Evolutionary conservation across 805 yeast species (phyloP), one percentile per base, ranked within the genome.

Genomic region (Clavispora asparagi): DNA sequence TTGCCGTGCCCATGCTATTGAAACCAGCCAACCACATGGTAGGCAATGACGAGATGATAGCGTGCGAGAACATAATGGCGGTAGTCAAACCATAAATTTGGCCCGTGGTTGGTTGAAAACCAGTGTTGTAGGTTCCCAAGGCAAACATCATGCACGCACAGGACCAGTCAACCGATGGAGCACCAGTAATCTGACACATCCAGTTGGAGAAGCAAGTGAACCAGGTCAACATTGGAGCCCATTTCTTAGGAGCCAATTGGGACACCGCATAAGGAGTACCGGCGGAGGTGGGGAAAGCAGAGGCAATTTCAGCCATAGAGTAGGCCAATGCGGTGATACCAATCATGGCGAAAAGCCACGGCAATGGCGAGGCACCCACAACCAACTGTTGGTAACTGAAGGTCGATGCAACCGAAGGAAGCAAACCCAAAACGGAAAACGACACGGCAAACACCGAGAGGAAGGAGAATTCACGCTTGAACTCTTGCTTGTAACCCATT

Each of bases 251-350:
- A 4, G 86, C 77, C 51, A 82, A 64, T 55, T 80, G 79, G 2
- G 80, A 73, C 1, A 82, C 82, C 48, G 88, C 86, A 54, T 83
- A 83, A 41, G 85, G 85, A 8, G 85, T 73, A 40, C 88, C 88
- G 26, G 85, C 79, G 10, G 83, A 71, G 7, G 85, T 82, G 35
- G 89, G 89, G 65, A 78, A 79, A 6, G 85, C 81, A 25, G 80
- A 72, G 11, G 85, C 76, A 29, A 83, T 69, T 58, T 83, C 88
- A 0, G 86, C 85, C 77, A 83, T 70, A 16, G 82, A 74, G 39
- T 74, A 66, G 11, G 85, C 85, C 40, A 83, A 86, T 5, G 75
- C 70, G 43, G 77, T 67, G 44, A 83, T 73, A 35, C 83, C 79
- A 30, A 73, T 47, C 65, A 79, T 70, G 33, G 83, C 84, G 14